Base-by-base conservation (phyloP, 2,329 filamentous ascomycete species). In the Arthrocladium fulminans region DNA sequence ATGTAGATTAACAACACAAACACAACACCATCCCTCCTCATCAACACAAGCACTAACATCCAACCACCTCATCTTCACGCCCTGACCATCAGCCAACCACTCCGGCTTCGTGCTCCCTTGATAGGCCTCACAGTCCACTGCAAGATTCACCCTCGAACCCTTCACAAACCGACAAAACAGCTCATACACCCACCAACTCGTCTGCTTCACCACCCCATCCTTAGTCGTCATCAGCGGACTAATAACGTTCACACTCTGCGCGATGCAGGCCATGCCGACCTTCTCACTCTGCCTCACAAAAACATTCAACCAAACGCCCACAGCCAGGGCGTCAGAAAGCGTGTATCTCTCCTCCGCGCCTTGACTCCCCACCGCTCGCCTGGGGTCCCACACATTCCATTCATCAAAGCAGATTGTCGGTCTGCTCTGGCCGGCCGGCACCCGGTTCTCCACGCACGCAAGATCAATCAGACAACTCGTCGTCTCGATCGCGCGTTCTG, bases 371-470 rank as follows among this genome's bases (percentile, higher is more conserved):
- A 82, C 82, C 0, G 84, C 84, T 7, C 84, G 77, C 46, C 74
- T 71, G 0, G 83, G 82, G 57, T 87, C 83, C 84, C 84, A 89
- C 7, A 88, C 84, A 62, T 88, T 89, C 85, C 85, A 88, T 65
- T 88, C 84, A 61, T 89, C 85, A 61, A 88, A 88, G 71, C 84
- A 88, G 62, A 89, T 86, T 45, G 75, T 83, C 40, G 79, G 82
- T 2, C 75, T 70, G 3, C 77, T 75, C n/a, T 81, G 76, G 0
- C 71, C 68, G 0, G 73, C 67, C 0, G 81, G 74, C 0, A 68
- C 61, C 34, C 70, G 67, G 6, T 60, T 57, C 63, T 84, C 83
- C 62, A 86, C 81, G 59, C 86, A 81, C 0, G 84, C 84, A 1
- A 88, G 75, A 61, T 88, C 84, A 55, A 88, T 86, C 2, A 88